Percentiles rank a stretch among this genome's conserved stretches.
These are phyloP conservation scores for Plasmodium fragile DNA, from an alignment of 169 alveolate genomes.

Conservation along the genomic window DNA sequence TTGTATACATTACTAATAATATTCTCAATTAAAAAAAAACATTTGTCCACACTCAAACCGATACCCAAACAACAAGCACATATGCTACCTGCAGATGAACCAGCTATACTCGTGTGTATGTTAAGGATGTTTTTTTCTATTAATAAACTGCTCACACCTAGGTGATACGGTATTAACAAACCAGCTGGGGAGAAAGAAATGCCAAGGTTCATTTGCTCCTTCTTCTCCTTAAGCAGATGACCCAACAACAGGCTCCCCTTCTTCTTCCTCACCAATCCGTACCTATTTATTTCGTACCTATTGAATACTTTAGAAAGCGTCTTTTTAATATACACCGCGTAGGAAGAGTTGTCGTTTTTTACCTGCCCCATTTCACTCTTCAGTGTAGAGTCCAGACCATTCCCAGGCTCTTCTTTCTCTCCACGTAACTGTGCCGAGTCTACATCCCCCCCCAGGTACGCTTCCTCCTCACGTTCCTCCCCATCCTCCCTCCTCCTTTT, in stretches of 20 bases:
- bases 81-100: slow-evolving; percentile 84
- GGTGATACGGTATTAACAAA: slow-evolving; percentile 81
- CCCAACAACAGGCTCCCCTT: not conserved
- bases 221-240: not conserved
- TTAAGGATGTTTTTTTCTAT: slow-evolving; percentile 80
- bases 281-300: not conserved
- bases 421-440: not conserved
- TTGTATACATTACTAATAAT: slow-evolving; percentile 68
- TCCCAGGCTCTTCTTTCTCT: not conserved
- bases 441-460: not conserved
- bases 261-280: not conserved
- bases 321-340: slow-evolving; percentile 16
- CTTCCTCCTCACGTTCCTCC: not conserved
- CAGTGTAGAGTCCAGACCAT: not conserved
- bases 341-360: slow-evolving; percentile 6
- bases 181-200: slow-evolving; percentile 85
- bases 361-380: not conserved
- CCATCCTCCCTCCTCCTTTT: not conserved
- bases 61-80: slow-evolving; percentile 76
- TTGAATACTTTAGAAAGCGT: slow-evolving; percentile 27
- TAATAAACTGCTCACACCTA: slow-evolving; percentile 80
- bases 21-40: slow-evolving; percentile 74
- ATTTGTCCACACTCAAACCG: slow-evolving; percentile 47
- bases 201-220: slow-evolving; percentile 70
- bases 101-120: slow-evolving; percentile 80